Percentiles rank a stretch among this genome's conserved stretches.
Evolutionary conservation across 768 basidiomycete genomes (phyloP).

Genomic region (Holtermannia corniformis): DNA sequence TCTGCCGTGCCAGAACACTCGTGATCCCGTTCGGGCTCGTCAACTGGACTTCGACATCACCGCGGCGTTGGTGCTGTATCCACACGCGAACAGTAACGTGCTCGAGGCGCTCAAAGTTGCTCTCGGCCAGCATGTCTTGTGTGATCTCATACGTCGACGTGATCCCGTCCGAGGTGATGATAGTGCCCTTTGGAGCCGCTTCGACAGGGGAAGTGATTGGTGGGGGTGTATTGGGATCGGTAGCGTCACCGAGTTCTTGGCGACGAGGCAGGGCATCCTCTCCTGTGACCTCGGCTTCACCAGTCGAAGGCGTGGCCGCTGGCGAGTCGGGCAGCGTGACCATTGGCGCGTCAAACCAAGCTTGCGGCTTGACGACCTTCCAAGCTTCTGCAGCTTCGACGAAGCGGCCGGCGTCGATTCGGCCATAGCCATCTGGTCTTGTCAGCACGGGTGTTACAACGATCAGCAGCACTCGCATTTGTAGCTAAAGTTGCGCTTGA

Average conservation of each 20-base stretch:
- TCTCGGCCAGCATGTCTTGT: slow-evolving; percentile 53
- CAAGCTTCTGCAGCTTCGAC: slow-evolving; percentile 72
- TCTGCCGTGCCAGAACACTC: slow-evolving; percentile 68
- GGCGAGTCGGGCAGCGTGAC: slow-evolving; percentile 42
- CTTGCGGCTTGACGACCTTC: slow-evolving; percentile 85
- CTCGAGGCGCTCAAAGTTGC: slow-evolving; percentile 81
- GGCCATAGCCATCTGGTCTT: slow-evolving; percentile 65
- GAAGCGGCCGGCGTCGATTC: slow-evolving; percentile 69
- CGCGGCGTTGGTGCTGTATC: slow-evolving; percentile 76
- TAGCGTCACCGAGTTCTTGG: slow-evolving; percentile 41
- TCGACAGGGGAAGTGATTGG: background rate
- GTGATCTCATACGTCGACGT: slow-evolving; percentile 58
- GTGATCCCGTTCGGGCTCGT: slow-evolving; percentile 73
- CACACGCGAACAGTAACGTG: slow-evolving; percentile 87
- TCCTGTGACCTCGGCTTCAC: slow-evolving; percentile 45
- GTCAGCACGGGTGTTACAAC: background rate
- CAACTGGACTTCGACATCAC: slow-evolving; percentile 88
- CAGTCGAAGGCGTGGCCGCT: background rate
- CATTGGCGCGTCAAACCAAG: slow-evolving; percentile 71
- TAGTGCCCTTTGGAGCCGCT: slow-evolving; percentile 15
- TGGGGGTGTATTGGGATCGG: slow-evolving; percentile 46
- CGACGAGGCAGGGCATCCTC: slow-evolving; percentile 41
- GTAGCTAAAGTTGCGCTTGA: slow-evolving; percentile 64
- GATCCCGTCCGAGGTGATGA: slow-evolving; percentile 58
- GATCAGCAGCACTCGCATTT: slow-evolving; percentile 49